These are phyloP conservation scores for Cylindrotheca closterium DNA, from an alignment of 108 stramenopile genomes.

Conservation along the genomic window DNA sequence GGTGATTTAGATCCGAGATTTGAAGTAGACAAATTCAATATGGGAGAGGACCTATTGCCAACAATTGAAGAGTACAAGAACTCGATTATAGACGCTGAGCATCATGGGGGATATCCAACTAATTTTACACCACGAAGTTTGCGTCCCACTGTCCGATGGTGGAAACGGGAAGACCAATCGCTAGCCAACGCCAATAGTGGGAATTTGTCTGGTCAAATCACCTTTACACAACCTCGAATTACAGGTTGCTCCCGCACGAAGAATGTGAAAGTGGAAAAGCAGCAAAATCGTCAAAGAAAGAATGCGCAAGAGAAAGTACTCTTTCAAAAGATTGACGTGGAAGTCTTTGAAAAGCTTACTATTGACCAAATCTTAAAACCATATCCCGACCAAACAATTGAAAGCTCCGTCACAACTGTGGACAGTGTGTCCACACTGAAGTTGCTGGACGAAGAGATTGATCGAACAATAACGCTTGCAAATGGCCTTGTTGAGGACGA, in stretches of 20 bases:
- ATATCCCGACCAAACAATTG: conserved; percentile 1
- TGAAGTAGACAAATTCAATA: conserved; percentile 22
- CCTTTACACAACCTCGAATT: conserved; percentile 27
- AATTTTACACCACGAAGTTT: conserved; percentile 23
- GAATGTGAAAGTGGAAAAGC: background rate
- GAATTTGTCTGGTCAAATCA: conserved; percentile 5
- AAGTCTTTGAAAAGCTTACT: conserved; percentile 2
- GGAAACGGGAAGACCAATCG: conserved; percentile 24
- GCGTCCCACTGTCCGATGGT: conserved; percentile 31
- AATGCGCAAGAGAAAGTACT: background rate
- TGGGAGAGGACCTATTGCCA: conserved; percentile 4
- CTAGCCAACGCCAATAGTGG: conserved; percentile 12
- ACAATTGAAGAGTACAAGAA: conserved; percentile 15
- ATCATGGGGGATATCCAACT: conserved; percentile 10
- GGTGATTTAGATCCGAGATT: conserved; percentile 77
- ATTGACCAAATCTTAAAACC: conserved; percentile 4
- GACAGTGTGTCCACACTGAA: conserved; percentile 6
- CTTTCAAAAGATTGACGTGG: background rate
- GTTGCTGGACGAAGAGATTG: background rate
- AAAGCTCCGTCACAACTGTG: background rate
- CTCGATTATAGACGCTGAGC: conserved; percentile 1
- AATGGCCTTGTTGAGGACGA: too few species aligned
- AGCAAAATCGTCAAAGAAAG: background rate
- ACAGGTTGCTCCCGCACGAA: background rate
- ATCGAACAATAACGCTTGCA: too few species aligned